phyloP scores from a whole-genome alignment of 2,329 filamentous ascomycete genomes.

The Ceratocystis lukuohia region DNA sequence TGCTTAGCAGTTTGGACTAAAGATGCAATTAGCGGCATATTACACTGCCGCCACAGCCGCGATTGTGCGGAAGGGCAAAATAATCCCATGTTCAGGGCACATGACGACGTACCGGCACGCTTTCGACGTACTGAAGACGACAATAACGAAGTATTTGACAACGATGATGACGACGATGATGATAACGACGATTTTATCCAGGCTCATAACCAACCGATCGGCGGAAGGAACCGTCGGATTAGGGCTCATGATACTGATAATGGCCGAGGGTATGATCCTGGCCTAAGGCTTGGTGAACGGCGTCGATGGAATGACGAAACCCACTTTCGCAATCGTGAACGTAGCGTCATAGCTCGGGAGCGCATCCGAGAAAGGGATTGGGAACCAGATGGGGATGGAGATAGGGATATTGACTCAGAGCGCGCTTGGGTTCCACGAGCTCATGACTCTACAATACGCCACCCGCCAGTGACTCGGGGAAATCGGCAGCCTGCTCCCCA shows the following conservation, averaged over 20 bases:
- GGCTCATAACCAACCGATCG: neutral
- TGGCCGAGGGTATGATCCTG: neutral
- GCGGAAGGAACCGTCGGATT: neutral
- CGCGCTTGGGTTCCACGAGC: neutral
- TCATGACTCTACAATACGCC: neutral
- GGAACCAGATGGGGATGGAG: neutral
- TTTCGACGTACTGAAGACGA: neutral
- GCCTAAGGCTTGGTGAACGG: neutral
- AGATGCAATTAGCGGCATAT: conserved; percentile 19
- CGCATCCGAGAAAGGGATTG: neutral
- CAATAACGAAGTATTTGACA: neutral
- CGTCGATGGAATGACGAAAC: neutral
- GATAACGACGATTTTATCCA: neutral
- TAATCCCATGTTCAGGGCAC: conserved; percentile 9
- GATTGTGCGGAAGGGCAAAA: conserved; percentile 8
- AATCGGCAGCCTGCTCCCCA: neutral
- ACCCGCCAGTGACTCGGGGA: neutral
- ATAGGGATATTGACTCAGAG: neutral
- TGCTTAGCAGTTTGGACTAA: conserved; percentile 26
- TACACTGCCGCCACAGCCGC: conserved; percentile 3
- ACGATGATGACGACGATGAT: neutral
- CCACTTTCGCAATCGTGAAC: neutral
- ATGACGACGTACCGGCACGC: conserved; percentile 1
- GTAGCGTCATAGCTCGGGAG: neutral
- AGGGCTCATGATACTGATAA: neutral